A percentile compares a stretch with the other conserved stretches of the same genome.
Conservation (phyloP, 805 yeast species). For the Lachancea kluyveri region DNA sequence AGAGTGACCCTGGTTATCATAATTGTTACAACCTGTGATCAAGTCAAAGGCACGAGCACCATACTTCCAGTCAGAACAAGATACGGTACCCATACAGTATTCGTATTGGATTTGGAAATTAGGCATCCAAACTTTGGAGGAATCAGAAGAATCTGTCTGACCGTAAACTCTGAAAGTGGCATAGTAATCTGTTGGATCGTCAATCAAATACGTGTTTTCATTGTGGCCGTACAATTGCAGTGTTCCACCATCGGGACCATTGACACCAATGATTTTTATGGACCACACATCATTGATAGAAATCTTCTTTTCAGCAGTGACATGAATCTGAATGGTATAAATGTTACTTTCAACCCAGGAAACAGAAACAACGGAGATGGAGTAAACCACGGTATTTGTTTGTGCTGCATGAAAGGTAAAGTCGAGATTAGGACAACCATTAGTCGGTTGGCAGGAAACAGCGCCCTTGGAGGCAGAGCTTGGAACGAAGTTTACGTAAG, state of each 20-base stretch:
- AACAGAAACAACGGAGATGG: conserved; percentile 11
- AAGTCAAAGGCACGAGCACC: conserved; percentile 15
- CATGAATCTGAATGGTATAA: conserved; percentile 18
- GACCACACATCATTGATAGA: conserved; percentile 13
- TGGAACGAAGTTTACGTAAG: conserved; percentile 1
- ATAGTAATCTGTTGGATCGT: conserved; percentile 18
- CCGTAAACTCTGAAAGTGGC: conserved; percentile 17
- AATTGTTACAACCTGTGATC: conserved; percentile 15
- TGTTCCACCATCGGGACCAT: conserved; percentile 13
- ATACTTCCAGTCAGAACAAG: conserved; percentile 12
- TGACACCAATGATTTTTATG: conserved; percentile 13
- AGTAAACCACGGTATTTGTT: conserved; percentile 10
- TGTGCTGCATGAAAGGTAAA: conserved; percentile 9
- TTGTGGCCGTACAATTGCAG: conserved; percentile 14
- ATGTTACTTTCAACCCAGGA: conserved; percentile 8
- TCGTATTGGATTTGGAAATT: conserved; percentile 17
- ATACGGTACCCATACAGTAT: conserved; percentile 12
- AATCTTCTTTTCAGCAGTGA: conserved; percentile 12
- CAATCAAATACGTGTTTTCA: conserved; percentile 10
- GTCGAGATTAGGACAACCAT: conserved; percentile 18
- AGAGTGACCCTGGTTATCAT: conserved; percentile 15
- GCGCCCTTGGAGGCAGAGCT: not conserved
- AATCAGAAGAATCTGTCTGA: conserved; percentile 2
- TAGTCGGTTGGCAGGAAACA: conserved; percentile 1
- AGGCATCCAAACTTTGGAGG: conserved; percentile 15